phyloP scores from a whole-genome alignment of 1,284 basidiomycete species.

The Ustilago nuda region DNA sequence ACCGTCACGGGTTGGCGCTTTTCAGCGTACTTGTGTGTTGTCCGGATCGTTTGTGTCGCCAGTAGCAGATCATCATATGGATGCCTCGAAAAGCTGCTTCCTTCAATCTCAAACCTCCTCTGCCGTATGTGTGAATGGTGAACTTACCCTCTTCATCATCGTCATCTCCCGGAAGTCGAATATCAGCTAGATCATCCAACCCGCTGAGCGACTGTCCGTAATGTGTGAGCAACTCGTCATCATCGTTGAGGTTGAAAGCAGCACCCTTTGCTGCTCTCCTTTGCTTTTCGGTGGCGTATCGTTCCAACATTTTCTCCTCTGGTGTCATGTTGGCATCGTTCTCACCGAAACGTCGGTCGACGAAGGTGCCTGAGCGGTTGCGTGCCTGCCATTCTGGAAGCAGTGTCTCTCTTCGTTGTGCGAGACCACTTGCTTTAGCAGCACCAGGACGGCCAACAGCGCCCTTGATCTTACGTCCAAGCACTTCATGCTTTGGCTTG shows the following conservation, averaged over 20 bases:
- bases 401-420: slow-evolving; percentile 79
- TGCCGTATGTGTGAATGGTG: neutral
- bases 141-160: slow-evolving; percentile 63
- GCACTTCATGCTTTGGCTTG: slow-evolving; percentile 86
- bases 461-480: slow-evolving; percentile 86
- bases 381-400: slow-evolving; percentile 83
- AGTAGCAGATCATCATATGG: slow-evolving; percentile 59
- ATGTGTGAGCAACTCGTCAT: slow-evolving; percentile 78
- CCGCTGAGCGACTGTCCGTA: slow-evolving; percentile 88
- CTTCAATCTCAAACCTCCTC: neutral
- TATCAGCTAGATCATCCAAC: slow-evolving; percentile 86
- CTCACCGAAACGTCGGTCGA: slow-evolving; percentile 97
- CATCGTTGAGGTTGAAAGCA: slow-evolving; percentile 87
- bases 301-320: slow-evolving; percentile 96
- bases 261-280: slow-evolving; percentile 75
- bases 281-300: slow-evolving; percentile 84
- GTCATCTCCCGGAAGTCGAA: slow-evolving; percentile 63
- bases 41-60: slow-evolving; percentile 59
- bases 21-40: slow-evolving; percentile 49
- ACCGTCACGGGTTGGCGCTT: slow-evolving; percentile 58
- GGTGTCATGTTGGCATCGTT: slow-evolving; percentile 87
- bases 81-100: neutral
- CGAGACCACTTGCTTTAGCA: slow-evolving; percentile 88
- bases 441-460: slow-evolving; percentile 83
- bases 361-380: slow-evolving; percentile 84